A percentile compares a stretch with the other conserved stretches of the same genome.
Conservation (phyloP, 2,329 filamentous ascomycete genomes). For the Colletotrichum cereale region DNA sequence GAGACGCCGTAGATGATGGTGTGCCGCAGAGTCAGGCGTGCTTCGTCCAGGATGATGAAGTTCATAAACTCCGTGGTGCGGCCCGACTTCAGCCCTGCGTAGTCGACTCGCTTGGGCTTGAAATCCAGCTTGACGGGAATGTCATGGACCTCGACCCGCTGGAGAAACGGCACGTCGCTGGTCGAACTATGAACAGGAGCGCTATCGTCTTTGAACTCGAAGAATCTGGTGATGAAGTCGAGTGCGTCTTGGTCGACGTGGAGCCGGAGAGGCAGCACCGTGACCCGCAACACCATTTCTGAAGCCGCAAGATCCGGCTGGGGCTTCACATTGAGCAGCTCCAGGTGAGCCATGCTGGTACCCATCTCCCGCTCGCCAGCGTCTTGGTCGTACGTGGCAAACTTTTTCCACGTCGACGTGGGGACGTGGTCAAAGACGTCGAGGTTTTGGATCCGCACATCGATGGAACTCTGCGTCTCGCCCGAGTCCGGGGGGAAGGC, state of each 20-base stretch:
- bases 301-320: slow-evolving; percentile 86
- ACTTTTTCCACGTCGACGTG: slow-evolving; percentile 98
- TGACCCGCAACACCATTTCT: slow-evolving; percentile 86
- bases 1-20: slow-evolving; percentile 93
- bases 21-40: slow-evolving; percentile 87
- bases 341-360: slow-evolving; percentile 89
- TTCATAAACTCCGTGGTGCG: slow-evolving; percentile 99
- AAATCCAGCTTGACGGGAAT: slow-evolving; percentile 90
- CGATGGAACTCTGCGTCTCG: slow-evolving; percentile 89
- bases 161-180: slow-evolving; percentile 86
- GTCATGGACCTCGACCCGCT: slow-evolving; percentile 87
- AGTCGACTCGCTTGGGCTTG: slow-evolving; percentile 98
- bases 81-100: slow-evolving; percentile 89
- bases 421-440: slow-evolving; percentile 95
- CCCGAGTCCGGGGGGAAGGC: slow-evolving; percentile 81
- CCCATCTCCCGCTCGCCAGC: slow-evolving; percentile 87
- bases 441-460: slow-evolving; percentile 84
- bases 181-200: slow-evolving; percentile 67
- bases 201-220: slow-evolving; percentile 92
- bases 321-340: slow-evolving; percentile 89
- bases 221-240: slow-evolving; percentile 97
- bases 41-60: slow-evolving; percentile 90
- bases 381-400: slow-evolving; percentile 92
- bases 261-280: slow-evolving; percentile 84
- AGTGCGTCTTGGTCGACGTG: slow-evolving; percentile 98